Evolutionary conservation across 2,329 filamentous ascomycete genomes (phyloP), one percentile per base, ranked within the genome.

Genomic region (Cladosporium oxysporum): DNA sequence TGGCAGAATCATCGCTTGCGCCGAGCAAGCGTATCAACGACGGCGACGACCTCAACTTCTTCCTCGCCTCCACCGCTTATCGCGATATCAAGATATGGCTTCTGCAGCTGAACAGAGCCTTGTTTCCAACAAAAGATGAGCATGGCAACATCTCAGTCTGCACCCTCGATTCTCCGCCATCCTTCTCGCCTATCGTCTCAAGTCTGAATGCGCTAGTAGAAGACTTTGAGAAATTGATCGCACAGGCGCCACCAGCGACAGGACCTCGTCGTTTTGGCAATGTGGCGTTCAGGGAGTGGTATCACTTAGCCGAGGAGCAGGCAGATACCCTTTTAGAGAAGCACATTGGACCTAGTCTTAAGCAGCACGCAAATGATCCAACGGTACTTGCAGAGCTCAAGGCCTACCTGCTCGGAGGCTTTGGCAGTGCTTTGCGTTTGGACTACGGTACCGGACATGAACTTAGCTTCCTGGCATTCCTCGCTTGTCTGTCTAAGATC

Each of bases 361-460:
- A 5, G 82, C 83, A 70, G 84, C 41, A 66, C 5, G 23, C 33
- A n/a, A 33, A 31, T 7, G 44, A 58, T 55, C 28, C 64, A 12
- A 52, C 59, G 26, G 57, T 71, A 11, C 55, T 66, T 37, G 66
- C 85, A 58, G 94, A 98, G 78, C 80, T 97, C 10, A 84, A 83
- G 66, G 84, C 87, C 50, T 99, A 99, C 76, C 85, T 99, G 1
- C 78, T 96, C 4, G 93, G 93, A 16, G 87, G 87, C 5, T 97
- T 97, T 79, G 95, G 95, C 3, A 98, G 93, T 75, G 79, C 91
- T 0, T 92, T 97, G 73, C 84, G 95, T 63, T 83, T 99, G 29
- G 95, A 99, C 79, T 99, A 97, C 75, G 95, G 95, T 1, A 98
- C 95, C 0, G 95, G 95, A 0, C 95, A 99, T 77, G 95, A 99